Base-by-base conservation (phyloP, 2,329 filamentous ascomycete species). In the Iodosphaeria phyllophila region DNA sequence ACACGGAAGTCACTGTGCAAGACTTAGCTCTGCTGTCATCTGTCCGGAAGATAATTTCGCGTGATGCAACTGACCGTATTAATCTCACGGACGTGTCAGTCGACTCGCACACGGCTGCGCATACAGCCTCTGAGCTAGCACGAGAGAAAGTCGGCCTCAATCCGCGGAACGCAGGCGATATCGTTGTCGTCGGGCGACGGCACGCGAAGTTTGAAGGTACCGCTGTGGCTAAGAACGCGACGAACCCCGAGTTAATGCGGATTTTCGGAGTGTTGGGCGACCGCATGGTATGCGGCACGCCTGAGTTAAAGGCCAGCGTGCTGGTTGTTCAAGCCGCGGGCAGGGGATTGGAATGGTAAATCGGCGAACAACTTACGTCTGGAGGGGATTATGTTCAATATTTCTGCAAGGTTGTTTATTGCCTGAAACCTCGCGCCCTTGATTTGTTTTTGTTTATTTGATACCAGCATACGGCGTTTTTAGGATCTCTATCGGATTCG, bases 81-180 rank as follows among this genome's bases (percentile, higher is more conserved):
- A 36, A 28, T 3, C 76, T 84, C 42, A 40, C 41, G 0, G 54
- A 60, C 13, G 48, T 62, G 1, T 50, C 52, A 0, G 50, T 60
- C 2, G 44, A 52, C 5, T 38, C 42, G 5, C 37, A 42, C 0
- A 42, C 46, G 10, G 43, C 51, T 1, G 44, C 56, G 1, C 45
- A 62, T 5, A 39, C 43, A 2, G 53, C 60, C 2, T 32, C 75
- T 2, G 50, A 56, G 5, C 47, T 59, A 4, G 74, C 74, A 0
- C 56, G 58, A 25, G 46, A 56, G 15, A 68, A 73, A 26, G 57
- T 80, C 3, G 66, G 64, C 1, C 61, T 65, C 30, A 58, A 60
- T 11, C 55, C 61, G 0, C 61, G 57, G 39, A 80, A 78, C 35
- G 69, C 70, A 0, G 76, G 76, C 3, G 75, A 82, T 40, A 52